Evolutionary conservation across 2,329 filamentous ascomycete species (phyloP), one percentile per base, ranked within the genome.

Genomic region (Harringtonia lauricola): DNA sequence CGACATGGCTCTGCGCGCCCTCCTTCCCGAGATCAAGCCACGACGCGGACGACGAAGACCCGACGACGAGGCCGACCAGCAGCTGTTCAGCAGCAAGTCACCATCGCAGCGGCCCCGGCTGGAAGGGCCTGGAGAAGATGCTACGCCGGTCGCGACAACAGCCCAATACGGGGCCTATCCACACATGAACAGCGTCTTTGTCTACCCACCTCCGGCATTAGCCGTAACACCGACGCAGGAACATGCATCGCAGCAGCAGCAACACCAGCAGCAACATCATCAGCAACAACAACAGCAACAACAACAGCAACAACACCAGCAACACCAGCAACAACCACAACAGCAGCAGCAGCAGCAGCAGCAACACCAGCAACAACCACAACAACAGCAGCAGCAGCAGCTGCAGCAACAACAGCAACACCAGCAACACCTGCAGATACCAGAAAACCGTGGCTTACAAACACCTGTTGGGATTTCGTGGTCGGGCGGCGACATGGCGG

Each of bases 1-100:
- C 59, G 89, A 95, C 60, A 78, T 95, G 60, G 89, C 88, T 2
- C 69, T 95, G 39, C 74, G 88, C 48, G 86, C 88, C 2, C 70
- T 95, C 3, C 71, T 95, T 40, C 88, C 89, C 24, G 82, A 92
- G 46, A 84, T 75, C 53, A 74, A 71, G 49, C 82, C 68, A 48
- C 81, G 70, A 55, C 72, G 72, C 55, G 79, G 73, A 47, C 72
- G 70, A 29, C 74, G 81, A 55, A 76, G 79, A 53, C 73, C 76
- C 0, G 79, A 82, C 8, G 79, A 81, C 15, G 72, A 77, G 8
- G 43, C 19, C n/a, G 48, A 48, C 31, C 43, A 42, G 30, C 72
- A 77, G 2, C 59, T 62, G 8, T 14, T 42, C 28, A 39, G 22
- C 24, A 59, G 60, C 44, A 65, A 65, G 42, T 68, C 64, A 24